Evolutionary conservation across 306 rosid genomes (phyloP), one percentile per base, ranked within the genome.

Genomic region (Castanospermum australe): DNA sequence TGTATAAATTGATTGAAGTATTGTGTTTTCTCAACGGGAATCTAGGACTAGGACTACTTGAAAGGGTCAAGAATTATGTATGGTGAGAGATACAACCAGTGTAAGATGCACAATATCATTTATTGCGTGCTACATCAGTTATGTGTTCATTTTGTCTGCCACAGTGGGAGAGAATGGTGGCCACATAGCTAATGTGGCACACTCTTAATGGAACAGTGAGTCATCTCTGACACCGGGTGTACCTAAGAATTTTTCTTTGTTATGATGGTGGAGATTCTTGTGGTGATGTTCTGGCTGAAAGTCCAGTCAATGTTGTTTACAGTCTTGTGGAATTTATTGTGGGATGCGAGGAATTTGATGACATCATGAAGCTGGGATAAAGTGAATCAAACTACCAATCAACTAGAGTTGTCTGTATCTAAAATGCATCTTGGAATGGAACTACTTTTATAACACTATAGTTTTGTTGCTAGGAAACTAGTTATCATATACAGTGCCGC

Each of bases 271-370:
- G 50, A 33, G 41, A 41, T 75, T 59, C 48, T 32, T 47, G 71
- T 50, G 24, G 10, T 48, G 55, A n/a, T 1, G 20, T 70, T 50
- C 50, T 52, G 41, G 17, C 69, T 32, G 35, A 35, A 80, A 56
- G 59, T 75, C 42, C 15, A 15, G 15, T 55, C 6, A 20, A 7
- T 36, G 41, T 39, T 73, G 74, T 30, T 80, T 63, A 3, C 67
- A 20, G 33, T 45, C 3, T 6, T 33, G 47, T 55, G 13, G 33
- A 8, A 24, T 20, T 68, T 50, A 20, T 10, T 8, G 55, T 44
- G 21, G 18, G 41, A 60, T 42, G 60, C n/a, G 65, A 73, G 76
- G 75, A 61, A 15, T 73, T 76, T 52, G 41, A 21, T 66, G 5
- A 15, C n/a, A n/a, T n/a, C n/a, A n/a, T n/a, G n/a, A n/a, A n/a